These are phyloP conservation scores for Pichia californica DNA, from an alignment of 805 yeast species.

Conservation along the genomic window DNA sequence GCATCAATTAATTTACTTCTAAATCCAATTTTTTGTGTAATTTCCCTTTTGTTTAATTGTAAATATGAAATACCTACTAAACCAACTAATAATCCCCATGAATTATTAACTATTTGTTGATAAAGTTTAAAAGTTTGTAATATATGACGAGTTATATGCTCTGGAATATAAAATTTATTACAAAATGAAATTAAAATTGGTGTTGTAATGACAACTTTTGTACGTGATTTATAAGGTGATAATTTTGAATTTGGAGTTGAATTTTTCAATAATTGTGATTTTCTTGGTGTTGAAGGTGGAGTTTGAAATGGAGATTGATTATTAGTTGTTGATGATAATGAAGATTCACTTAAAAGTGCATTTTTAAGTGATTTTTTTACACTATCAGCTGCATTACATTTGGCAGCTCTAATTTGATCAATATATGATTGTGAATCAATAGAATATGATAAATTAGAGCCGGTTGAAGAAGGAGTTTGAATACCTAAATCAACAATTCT, in stretches of 20 bases:
- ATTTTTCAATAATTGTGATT: background rate
- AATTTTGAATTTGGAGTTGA: background rate
- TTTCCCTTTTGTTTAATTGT: slow-evolving; percentile 42
- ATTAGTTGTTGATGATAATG: background rate
- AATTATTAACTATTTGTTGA: slow-evolving; percentile 48
- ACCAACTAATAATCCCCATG: slow-evolving; percentile 69
- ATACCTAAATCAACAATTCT: slow-evolving; percentile 1
- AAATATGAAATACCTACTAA: slow-evolving; percentile 52
- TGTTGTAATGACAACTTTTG: slow-evolving; percentile 22
- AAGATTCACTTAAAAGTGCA: slow-evolving; percentile 1
- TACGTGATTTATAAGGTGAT: slow-evolving; percentile 4
- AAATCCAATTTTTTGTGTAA: slow-evolving; percentile 43
- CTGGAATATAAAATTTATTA: slow-evolving; percentile 58
- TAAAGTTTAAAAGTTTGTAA: slow-evolving; percentile 45
- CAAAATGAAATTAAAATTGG: slow-evolving; percentile 43
- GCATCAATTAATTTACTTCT: slow-evolving; percentile 42
- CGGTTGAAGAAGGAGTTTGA: slow-evolving; percentile 1
- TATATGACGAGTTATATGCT: slow-evolving; percentile 42
- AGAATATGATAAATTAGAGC: background rate
- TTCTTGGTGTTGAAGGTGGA: slow-evolving; percentile 9
- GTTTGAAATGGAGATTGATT: slow-evolving; percentile 1
- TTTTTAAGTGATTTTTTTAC: slow-evolving; percentile 7
- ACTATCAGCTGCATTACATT: background rate
- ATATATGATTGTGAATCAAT: background rate
- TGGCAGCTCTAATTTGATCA: background rate